Percentiles rank a stretch among this genome's conserved stretches.
Evolutionary conservation across 441 rosid species (phyloP).

Genomic region (Kokia cookei): DNA sequence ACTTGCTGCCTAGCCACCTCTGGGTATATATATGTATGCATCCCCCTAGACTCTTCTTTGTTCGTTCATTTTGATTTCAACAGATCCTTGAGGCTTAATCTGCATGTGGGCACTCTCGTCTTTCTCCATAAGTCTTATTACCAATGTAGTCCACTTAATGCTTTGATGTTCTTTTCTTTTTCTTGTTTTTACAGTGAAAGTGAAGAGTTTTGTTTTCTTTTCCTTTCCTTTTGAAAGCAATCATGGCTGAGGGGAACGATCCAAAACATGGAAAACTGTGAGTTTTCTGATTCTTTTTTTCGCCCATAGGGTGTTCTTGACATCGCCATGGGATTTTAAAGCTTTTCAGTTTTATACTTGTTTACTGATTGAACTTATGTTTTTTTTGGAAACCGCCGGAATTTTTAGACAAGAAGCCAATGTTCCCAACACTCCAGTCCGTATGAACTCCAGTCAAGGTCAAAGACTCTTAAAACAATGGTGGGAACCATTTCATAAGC

Average conservation of each 20-base stretch:
- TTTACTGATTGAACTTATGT: background rate
- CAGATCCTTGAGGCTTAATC: background rate
- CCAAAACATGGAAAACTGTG: slow-evolving; percentile 18
- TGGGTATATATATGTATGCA: too few relatives aligned
- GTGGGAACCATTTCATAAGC: too few relatives aligned
- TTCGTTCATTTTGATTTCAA: background rate
- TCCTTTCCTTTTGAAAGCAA: background rate
- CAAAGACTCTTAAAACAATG: too few relatives aligned
- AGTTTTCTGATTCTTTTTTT: background rate
- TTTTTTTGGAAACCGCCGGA: slow-evolving; percentile 26
- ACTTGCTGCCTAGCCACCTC: too few relatives aligned
- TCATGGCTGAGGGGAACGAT: slow-evolving; percentile 8
- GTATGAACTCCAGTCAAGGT: slow-evolving; percentile 12
- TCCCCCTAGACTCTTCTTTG: background rate
- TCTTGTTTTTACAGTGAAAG: background rate
- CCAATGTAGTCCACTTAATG: background rate
- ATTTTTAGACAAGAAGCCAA: slow-evolving; percentile 32
- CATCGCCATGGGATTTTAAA: background rate
- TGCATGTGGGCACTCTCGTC: background rate
- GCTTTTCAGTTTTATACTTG: background rate
- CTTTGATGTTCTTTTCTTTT: background rate
- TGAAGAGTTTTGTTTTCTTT: background rate
- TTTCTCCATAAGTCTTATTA: background rate
- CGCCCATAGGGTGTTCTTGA: background rate
- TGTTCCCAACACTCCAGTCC: slow-evolving; percentile 21